phyloP scores from a whole-genome alignment of 805 yeast species.

The Candida awuae region DNA sequence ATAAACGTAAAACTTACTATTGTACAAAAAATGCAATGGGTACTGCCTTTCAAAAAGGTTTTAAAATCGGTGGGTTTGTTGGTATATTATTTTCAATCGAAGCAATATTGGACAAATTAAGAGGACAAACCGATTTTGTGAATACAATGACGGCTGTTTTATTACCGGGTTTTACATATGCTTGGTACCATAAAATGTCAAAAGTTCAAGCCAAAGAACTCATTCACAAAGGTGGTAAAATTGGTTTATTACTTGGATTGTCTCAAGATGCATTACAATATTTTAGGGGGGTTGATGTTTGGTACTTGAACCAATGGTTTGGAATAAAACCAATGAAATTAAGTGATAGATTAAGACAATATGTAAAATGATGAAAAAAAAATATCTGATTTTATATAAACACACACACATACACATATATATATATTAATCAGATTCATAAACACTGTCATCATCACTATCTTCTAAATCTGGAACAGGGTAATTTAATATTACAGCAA shows the following conservation, averaged over 20 bases:
- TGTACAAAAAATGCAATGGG: constrained; percentile 50
- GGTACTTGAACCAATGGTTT: constrained; percentile 44
- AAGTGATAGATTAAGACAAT: constrained; percentile 16
- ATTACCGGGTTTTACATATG: constrained; percentile 44
- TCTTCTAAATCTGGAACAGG: constrained; percentile 76
- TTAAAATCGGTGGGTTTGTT: constrained; percentile 37
- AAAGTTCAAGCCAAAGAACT: constrained; percentile 35
- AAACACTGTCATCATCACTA: constrained; percentile 30
- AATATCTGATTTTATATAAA: neutral
- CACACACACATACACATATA: neutral
- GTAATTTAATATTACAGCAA: constrained; percentile 78
- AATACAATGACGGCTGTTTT: constrained; percentile 56
- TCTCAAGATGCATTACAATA: constrained; percentile 57
- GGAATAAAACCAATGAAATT: constrained; percentile 23
- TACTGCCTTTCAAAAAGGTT: constrained; percentile 37
- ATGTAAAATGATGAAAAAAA: constrained; percentile 4
- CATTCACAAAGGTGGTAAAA: constrained; percentile 42
- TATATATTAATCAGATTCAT: constrained; percentile 4
- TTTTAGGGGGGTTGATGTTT: constrained; percentile 51
- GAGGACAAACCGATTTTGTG: constrained; percentile 47
- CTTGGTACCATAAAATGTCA: constrained; percentile 37
- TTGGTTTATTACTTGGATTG: constrained; percentile 58
- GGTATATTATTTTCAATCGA: constrained; percentile 52
- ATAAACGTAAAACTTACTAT: constrained; percentile 73
- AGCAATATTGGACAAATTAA: constrained; percentile 45